Evolutionary conservation across 2,329 filamentous ascomycete genomes (phyloP).

Genomic region (Pseudonectria foliicola): DNA sequence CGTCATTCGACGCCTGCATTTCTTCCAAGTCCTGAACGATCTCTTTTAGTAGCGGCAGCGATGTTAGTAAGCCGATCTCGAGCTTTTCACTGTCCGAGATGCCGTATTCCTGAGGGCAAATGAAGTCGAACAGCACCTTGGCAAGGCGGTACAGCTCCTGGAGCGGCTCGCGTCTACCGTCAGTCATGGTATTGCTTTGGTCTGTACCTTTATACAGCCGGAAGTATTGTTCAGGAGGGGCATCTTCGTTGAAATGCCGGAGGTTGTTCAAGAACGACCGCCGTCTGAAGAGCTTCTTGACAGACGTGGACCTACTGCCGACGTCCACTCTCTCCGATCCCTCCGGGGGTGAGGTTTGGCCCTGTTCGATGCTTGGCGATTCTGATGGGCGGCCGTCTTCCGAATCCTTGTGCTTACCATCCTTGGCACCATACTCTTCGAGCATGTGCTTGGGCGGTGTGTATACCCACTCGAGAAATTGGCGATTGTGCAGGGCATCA

Average conservation of each 20-base stretch:
- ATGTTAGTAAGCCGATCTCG: constrained; percentile 94
- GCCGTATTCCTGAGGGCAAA: constrained; percentile 96
- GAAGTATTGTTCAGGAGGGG: constrained; percentile 70
- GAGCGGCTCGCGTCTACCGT: constrained; percentile 78
- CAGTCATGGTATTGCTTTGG: constrained; percentile 63
- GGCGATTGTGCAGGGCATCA: constrained; percentile 91
- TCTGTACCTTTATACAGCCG: constrained; percentile 76
- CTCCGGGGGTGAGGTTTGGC: constrained; percentile 25
- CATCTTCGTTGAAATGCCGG: constrained; percentile 45
- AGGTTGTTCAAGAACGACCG: constrained; percentile 52
- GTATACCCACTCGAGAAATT: constrained; percentile 96
- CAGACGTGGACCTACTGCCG: constrained; percentile 26
- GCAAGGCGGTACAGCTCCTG: constrained; percentile 88
- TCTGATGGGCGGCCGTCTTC: constrained; percentile 34
- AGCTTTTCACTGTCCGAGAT: constrained; percentile 94
- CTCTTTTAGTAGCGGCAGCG: constrained; percentile 86
- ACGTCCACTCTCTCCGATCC: constrained; percentile 35
- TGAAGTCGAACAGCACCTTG: constrained; percentile 96
- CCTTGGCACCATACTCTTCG: constrained; percentile 51
- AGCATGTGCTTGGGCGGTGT: constrained; percentile 75
- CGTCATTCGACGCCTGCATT: constrained; percentile 88
- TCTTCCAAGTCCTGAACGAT: constrained; percentile 96
- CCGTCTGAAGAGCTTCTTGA: constrained; percentile 48
- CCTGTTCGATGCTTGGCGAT: constrained; percentile 27
- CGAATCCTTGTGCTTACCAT: constrained; percentile 33